phyloP scores from a whole-genome alignment of 768 basidiomycete genomes.

The Melanogaster broomeanus region DNA sequence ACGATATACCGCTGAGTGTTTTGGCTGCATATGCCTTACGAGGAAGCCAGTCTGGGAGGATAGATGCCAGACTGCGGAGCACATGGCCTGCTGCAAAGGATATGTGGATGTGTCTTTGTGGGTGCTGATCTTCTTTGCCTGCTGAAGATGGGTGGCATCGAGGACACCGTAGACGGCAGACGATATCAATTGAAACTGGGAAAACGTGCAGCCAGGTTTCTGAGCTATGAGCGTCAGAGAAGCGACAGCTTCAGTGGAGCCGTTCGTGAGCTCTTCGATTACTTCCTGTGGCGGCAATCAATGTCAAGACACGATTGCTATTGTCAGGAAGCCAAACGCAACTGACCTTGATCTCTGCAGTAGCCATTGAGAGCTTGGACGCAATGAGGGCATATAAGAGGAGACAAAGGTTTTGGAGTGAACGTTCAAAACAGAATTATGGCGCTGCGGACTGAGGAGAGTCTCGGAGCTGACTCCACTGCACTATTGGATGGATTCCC shows the following conservation, averaged over 20 bases:
- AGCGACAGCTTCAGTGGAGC: slow-evolving; percentile 19
- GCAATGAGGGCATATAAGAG: too few relatives aligned
- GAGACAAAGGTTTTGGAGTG: too few relatives aligned
- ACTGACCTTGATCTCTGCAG: slow-evolving; percentile 21
- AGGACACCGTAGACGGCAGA: slow-evolving; percentile 21
- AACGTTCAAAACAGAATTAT: too few relatives aligned
- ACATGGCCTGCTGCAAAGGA: slow-evolving; percentile 18
- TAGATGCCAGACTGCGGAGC: slow-evolving; percentile 15
- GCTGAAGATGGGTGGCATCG: slow-evolving; percentile 19
- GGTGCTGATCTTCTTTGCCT: slow-evolving; percentile 8
- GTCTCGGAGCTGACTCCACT: too few relatives aligned
- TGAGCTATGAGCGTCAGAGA: slow-evolving; percentile 22
- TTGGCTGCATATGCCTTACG: neutral
- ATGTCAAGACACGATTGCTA: neutral
- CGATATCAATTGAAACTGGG: slow-evolving; percentile 17
- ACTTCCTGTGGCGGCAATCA: slow-evolving; percentile 10
- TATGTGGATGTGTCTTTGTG: slow-evolving; percentile 10
- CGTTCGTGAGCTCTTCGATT: slow-evolving; percentile 21
- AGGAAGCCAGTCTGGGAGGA: slow-evolving; percentile 7
- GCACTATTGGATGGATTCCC: too few relatives aligned
- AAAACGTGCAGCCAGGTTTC: slow-evolving; percentile 13
- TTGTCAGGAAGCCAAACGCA: neutral
- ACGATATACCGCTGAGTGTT: slow-evolving; percentile 6
- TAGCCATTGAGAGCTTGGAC: slow-evolving; percentile 11
- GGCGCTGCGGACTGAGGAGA: too few relatives aligned